phyloP scores from a whole-genome alignment of 2,329 filamentous ascomycete genomes.

The Paecilomyces variotii region DNA sequence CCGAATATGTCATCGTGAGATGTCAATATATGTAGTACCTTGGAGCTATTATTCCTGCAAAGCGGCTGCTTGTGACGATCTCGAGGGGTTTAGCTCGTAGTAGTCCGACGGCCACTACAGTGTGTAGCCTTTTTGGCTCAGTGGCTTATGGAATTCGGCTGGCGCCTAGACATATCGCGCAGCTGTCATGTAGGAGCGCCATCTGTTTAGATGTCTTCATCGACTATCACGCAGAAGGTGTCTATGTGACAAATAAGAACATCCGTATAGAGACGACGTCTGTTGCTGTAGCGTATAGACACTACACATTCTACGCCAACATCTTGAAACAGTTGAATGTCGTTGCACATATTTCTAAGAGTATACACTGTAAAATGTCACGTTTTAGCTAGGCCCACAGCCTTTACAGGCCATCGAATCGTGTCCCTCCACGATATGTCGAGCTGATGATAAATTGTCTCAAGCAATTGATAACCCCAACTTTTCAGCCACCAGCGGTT shows the following conservation, averaged over 20 bases:
- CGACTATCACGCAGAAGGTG: neutral
- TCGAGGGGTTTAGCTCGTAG: too few species aligned
- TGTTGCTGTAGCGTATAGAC: neutral
- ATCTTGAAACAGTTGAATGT: neutral
- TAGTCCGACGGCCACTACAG: too few species aligned
- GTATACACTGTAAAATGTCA: neutral
- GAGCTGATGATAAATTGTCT: slow-evolving; percentile 42
- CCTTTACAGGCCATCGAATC: slow-evolving; percentile 17
- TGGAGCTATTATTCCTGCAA: too few species aligned
- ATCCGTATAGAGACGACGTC: neutral
- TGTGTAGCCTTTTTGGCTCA: too few species aligned
- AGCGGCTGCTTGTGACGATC: too few species aligned
- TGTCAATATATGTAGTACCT: too few species aligned
- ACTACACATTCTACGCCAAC: too few species aligned
- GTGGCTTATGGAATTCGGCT: too few species aligned
- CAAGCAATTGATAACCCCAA: slow-evolving; percentile 58
- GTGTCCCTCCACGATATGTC: slow-evolving; percentile 12
- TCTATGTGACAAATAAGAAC: neutral
- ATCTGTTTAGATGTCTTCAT: too few species aligned
- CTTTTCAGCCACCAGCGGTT: slow-evolving; percentile 61
- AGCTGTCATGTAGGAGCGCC: too few species aligned
- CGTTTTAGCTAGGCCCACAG: slow-evolving; percentile 7
- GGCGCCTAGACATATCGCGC: too few species aligned
- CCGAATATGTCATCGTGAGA: too few species aligned
- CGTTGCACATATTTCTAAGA: neutral